Percentiles rank a stretch among this genome's conserved stretches.
Evolutionary conservation across 805 yeast species (phyloP).

Genomic region (Metschnikowia kunwiensis): DNA sequence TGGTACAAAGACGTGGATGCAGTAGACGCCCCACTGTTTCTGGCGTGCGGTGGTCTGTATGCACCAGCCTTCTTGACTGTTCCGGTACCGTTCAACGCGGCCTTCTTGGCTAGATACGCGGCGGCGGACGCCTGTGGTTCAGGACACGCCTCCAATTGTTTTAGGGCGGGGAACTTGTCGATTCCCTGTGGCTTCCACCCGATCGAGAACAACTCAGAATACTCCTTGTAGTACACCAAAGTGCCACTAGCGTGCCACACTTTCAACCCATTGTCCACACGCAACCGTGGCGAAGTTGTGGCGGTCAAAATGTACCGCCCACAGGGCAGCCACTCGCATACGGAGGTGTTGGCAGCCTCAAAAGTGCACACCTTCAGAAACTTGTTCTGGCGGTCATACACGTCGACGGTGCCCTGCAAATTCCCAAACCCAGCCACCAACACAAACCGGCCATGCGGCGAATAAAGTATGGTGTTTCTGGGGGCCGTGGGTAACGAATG

Average conservation of each 20-base stretch:
- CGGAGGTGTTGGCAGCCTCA: conserved; percentile 93
- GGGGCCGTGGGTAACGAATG: conserved; percentile 83
- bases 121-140: conserved; percentile 69
- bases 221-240: conserved; percentile 73
- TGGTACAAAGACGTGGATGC: conserved; percentile 54
- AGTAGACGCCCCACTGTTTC: conserved; percentile 40
- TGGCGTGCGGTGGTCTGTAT: conserved; percentile 95
- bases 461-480: conserved; percentile 83
- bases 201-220: conserved; percentile 73
- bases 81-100: conserved; percentile 29
- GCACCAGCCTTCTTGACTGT: conserved; percentile 70
- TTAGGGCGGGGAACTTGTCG: conserved; percentile 53
- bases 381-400: conserved; percentile 86
- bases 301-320: conserved; percentile 92
- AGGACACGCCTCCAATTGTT: conserved; percentile 52
- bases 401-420: conserved; percentile 93
- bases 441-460: conserved; percentile 90
- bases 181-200: conserved; percentile 77
- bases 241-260: conserved; percentile 91
- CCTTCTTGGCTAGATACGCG: conserved; percentile 48
- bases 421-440: conserved; percentile 97
- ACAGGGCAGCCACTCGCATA: conserved; percentile 97
- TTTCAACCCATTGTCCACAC: conserved; percentile 94
- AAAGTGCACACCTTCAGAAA: conserved; percentile 76
- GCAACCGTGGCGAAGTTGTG: conserved; percentile 91